phyloP scores from a whole-genome alignment of 1,284 basidiomycete genomes.

The Trichosporon coremiiforme region DNA sequence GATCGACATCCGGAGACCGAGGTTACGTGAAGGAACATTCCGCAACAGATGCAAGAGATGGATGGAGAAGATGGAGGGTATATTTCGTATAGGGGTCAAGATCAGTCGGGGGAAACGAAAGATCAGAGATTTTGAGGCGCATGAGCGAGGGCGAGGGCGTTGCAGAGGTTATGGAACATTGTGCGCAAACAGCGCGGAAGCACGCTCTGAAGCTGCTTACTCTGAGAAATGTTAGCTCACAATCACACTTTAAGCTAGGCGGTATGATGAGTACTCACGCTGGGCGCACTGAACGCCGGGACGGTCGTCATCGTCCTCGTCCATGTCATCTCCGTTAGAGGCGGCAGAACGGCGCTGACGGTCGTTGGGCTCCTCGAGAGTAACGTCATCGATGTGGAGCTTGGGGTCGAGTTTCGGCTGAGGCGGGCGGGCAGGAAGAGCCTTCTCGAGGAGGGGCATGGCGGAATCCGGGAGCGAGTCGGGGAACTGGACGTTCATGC shows the following conservation, averaged over 20 bases:
- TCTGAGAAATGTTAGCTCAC: conserved; percentile 27
- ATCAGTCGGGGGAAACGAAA: not conserved
- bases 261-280: conserved; percentile 52
- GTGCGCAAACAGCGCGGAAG: not conserved
- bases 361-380: conserved; percentile 78
- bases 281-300: conserved; percentile 60
- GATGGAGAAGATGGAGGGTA: not conserved
- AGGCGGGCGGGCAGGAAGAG: conserved; percentile 76
- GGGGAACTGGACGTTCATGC: conserved; percentile 87
- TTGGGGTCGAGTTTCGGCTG: conserved; percentile 70
- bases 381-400: conserved; percentile 79
- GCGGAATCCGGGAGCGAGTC: conserved; percentile 70
- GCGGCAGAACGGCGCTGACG: conserved; percentile 64
- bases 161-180: not conserved
- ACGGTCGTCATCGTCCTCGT: conserved; percentile 57
- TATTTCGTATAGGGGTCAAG: conserved; percentile 5
- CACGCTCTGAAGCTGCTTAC: conserved; percentile 23
- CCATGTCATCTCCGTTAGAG: conserved; percentile 71
- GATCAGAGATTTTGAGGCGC: not conserved
- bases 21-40: not conserved
- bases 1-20: conserved; percentile 4
- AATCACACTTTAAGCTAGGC: not conserved
- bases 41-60: not conserved
- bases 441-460: conserved; percentile 78
- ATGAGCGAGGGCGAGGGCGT: not conserved